phyloP scores from a whole-genome alignment of 1,284 basidiomycete genomes.

The Apiotrichum sp. region DNA sequence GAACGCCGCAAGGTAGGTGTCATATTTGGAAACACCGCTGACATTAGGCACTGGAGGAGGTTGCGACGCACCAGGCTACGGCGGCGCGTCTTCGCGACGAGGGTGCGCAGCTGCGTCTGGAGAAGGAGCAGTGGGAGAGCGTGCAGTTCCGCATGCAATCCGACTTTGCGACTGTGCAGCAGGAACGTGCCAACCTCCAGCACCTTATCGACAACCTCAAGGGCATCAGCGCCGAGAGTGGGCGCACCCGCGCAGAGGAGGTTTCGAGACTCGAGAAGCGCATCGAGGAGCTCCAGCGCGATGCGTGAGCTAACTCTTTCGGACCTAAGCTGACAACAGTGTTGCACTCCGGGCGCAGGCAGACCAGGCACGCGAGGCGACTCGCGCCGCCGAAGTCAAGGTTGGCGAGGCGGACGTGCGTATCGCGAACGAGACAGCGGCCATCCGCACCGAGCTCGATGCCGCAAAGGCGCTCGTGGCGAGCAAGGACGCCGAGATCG shows the following conservation, averaged over 20 bases:
- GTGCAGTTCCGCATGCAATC: conserved; percentile 71
- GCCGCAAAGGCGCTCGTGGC: conserved; percentile 28
- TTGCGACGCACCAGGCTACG: conserved; percentile 51
- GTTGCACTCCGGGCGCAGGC: conserved; percentile 58
- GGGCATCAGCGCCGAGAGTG: conserved; percentile 80
- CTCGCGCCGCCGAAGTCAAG: conserved; percentile 49
- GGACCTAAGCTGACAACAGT: conserved; percentile 51
- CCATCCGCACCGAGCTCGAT: conserved; percentile 33
- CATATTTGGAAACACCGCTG: conserved; percentile 8
- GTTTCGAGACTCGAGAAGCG: conserved; percentile 71
- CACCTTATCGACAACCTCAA: conserved; percentile 82
- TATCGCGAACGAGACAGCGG: conserved; percentile 28
- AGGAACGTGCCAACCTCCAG: conserved; percentile 75
- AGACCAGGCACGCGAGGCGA: conserved; percentile 70
- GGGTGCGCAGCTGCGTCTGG: conserved; percentile 74
- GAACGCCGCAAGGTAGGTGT: conserved; percentile 26
- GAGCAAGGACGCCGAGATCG: conserved; percentile 22
- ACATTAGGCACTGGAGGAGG: conserved; percentile 35
- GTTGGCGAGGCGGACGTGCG: conserved; percentile 30
- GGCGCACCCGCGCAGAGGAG: conserved; percentile 72
- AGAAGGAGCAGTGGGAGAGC: conserved; percentile 84
- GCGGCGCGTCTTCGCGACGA: conserved; percentile 76
- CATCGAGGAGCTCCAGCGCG: conserved; percentile 67
- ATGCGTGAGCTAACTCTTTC: conserved; percentile 55
- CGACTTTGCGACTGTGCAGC: conserved; percentile 70